phyloP scores from a whole-genome alignment of 1,139 yeast genomes.

The Saccharomycopsis crataegensis region DNA sequence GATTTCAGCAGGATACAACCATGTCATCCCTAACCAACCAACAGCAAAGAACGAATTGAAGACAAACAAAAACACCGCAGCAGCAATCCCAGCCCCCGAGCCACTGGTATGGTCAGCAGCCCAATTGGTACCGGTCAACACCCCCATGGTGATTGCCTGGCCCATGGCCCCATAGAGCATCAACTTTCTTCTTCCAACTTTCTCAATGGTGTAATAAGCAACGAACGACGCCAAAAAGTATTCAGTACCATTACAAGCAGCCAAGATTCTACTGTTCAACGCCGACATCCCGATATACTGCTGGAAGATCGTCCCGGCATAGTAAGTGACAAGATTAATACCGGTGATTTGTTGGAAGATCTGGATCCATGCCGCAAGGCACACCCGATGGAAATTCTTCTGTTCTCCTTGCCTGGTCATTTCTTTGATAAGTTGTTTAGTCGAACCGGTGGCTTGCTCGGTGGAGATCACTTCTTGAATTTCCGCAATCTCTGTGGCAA shows the following conservation, averaged over 20 bases:
- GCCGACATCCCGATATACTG: constrained; percentile 26
- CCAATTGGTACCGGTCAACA: constrained; percentile 8
- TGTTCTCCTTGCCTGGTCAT: constrained; percentile 35
- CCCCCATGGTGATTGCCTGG: constrained; percentile 6
- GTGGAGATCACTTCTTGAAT: constrained; percentile 22
- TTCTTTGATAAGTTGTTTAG: constrained; percentile 19
- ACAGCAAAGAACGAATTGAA: constrained; percentile 49
- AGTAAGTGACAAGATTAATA: constrained; percentile 34
- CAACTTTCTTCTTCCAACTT: constrained; percentile 40
- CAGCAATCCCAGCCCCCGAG: constrained; percentile 21
- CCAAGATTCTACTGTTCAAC: constrained; percentile 45
- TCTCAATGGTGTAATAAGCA: constrained; percentile 39
- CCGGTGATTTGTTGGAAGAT: constrained; percentile 40
- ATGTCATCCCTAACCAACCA: constrained; percentile 50
- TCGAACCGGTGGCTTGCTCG: constrained; percentile 14
- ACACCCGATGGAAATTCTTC: constrained; percentile 41
- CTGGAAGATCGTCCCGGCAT: constrained; percentile 40
- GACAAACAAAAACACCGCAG: constrained; percentile 43
- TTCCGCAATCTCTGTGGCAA: constrained; percentile 25
- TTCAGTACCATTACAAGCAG: constrained; percentile 46
- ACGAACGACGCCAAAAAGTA: constrained; percentile 37
- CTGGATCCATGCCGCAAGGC: constrained; percentile 42
- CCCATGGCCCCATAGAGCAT: constrained; percentile 34
- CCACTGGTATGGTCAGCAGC: constrained; percentile 4
- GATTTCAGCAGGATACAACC: constrained; percentile 54